These are phyloP conservation scores for Pelargonium fulgidum DNA, from an alignment of 441 rosid genomes.

Conservation along the genomic window DNA sequence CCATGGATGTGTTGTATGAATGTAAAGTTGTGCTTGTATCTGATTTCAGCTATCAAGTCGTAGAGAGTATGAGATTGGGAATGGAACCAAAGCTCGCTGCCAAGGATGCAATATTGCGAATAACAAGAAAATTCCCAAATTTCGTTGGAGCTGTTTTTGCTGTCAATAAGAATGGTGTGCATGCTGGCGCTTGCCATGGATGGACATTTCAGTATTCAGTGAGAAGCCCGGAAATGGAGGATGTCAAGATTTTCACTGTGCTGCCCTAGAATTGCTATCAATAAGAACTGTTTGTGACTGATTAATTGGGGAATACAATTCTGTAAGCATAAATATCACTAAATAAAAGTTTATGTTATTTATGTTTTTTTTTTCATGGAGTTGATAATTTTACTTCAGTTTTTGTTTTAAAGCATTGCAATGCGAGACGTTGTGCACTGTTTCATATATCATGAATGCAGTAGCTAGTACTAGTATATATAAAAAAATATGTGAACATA, in stretches of 20 bases:
- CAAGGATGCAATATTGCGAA: slow-evolving; percentile 69
- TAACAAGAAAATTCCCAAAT: slow-evolving; percentile 57
- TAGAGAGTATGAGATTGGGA: slow-evolving; percentile 86
- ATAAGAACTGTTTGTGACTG: too few relatives aligned
- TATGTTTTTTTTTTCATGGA: too few relatives aligned
- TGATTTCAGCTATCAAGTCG: slow-evolving; percentile 70
- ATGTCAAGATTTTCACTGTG: slow-evolving; percentile 70
- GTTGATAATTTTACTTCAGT: too few relatives aligned
- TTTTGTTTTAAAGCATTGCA: too few relatives aligned
- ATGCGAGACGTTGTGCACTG: too few relatives aligned
- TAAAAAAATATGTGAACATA: too few relatives aligned
- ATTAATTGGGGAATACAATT: too few relatives aligned
- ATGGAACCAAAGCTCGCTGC: slow-evolving; percentile 74
- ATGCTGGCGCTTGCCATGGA: slow-evolving; percentile 82
- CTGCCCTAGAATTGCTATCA: slow-evolving; percentile 26
- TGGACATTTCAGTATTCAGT: slow-evolving; percentile 89
- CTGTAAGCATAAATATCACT: too few relatives aligned
- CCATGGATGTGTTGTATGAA: not conserved
- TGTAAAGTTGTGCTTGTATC: not conserved
- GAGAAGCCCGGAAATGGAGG: slow-evolving; percentile 43
- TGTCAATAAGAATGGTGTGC: slow-evolving; percentile 57
- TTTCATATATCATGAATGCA: too few relatives aligned
- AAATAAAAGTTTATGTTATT: too few relatives aligned
- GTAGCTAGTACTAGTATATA: too few relatives aligned
- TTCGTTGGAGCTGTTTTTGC: slow-evolving; percentile 85